A percentile compares a stretch with the other conserved stretches of the same genome.
phyloP scores from a whole-genome alignment of 1,139 yeast species.

The Spencermartinsiella ligniputridi region DNA sequence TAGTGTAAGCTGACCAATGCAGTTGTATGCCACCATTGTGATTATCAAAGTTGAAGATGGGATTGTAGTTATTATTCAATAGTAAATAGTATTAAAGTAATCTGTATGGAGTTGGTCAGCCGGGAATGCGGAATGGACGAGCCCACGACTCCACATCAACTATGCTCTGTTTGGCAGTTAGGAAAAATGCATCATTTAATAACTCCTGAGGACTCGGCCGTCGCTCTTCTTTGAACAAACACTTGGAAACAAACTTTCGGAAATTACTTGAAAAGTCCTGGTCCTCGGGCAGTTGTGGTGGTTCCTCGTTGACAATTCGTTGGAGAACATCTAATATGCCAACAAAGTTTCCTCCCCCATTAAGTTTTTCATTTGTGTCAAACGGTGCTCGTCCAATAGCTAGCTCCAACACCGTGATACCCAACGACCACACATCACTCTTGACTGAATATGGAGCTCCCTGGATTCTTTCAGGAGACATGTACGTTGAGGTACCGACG shows the following conservation, averaged over 20 bases:
- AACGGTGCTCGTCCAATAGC: slow-evolving; percentile 77
- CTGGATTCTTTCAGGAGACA: slow-evolving; percentile 97
- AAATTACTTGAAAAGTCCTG: slow-evolving; percentile 42
- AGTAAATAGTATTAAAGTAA: neutral
- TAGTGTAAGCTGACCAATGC: no score
- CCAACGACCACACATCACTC: slow-evolving; percentile 96
- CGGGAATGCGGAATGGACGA: slow-evolving; percentile 19
- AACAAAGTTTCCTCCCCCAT: slow-evolving; percentile 35
- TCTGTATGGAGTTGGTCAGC: neutral
- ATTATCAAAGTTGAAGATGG: neutral
- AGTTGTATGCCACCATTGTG: neutral
- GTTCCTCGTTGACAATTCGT: slow-evolving; percentile 87
- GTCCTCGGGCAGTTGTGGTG: slow-evolving; percentile 61
- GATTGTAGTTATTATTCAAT: neutral
- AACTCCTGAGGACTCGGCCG: slow-evolving; percentile 63
- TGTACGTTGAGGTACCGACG: slow-evolving; percentile 95
- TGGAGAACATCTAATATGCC: slow-evolving; percentile 88
- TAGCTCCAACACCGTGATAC: slow-evolving; percentile 80
- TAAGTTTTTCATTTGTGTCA: slow-evolving; percentile 29
- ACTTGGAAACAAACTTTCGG: slow-evolving; percentile 60
- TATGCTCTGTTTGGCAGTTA: slow-evolving; percentile 39
- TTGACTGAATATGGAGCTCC: slow-evolving; percentile 90
- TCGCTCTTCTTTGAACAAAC: slow-evolving; percentile 63
- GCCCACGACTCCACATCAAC: slow-evolving; percentile 53
- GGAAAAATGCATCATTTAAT: slow-evolving; percentile 43